Conservation (phyloP, 202 grass and related monocot species). For the Zoysia matrella region DNA sequence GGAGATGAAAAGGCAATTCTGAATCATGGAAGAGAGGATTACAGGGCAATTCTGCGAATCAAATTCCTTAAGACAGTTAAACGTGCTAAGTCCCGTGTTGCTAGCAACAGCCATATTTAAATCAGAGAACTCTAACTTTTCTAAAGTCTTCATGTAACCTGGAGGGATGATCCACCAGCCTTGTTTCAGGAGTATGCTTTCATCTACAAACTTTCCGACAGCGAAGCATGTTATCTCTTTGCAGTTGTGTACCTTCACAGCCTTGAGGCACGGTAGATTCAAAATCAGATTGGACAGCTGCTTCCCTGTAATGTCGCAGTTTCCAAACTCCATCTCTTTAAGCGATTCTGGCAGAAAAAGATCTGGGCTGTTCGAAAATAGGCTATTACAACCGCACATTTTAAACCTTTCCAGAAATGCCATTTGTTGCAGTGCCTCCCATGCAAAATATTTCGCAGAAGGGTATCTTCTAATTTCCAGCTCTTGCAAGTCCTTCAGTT, state of each 20-base stretch:
- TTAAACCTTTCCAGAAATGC: background rate
- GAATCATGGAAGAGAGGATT: background rate
- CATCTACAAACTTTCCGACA: background rate
- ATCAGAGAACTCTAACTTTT: background rate
- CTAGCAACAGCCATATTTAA: background rate
- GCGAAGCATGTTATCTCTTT: background rate
- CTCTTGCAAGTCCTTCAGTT: slow-evolving; percentile 13
- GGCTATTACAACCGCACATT: background rate
- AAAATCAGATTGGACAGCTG: slow-evolving; percentile 14
- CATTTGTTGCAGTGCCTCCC: slow-evolving; percentile 1
- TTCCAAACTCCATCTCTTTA: background rate
- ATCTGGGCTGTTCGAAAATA: background rate
- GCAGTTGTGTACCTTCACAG: background rate
- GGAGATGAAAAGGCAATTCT: background rate
- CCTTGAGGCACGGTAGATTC: background rate
- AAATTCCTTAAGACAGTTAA: background rate
- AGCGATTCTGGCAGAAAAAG: slow-evolving; percentile 2
- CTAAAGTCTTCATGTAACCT: background rate
- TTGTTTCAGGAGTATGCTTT: background rate
- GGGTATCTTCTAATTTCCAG: slow-evolving; percentile 2
- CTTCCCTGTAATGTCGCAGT: slow-evolving; percentile 7
- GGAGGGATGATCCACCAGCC: slow-evolving; percentile 6
- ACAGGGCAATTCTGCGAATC: background rate
- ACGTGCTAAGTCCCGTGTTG: background rate
- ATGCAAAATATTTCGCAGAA: background rate